Conservation (phyloP, 2,329 filamentous ascomycete genomes). For the Knoxdaviesia capensis region DNA sequence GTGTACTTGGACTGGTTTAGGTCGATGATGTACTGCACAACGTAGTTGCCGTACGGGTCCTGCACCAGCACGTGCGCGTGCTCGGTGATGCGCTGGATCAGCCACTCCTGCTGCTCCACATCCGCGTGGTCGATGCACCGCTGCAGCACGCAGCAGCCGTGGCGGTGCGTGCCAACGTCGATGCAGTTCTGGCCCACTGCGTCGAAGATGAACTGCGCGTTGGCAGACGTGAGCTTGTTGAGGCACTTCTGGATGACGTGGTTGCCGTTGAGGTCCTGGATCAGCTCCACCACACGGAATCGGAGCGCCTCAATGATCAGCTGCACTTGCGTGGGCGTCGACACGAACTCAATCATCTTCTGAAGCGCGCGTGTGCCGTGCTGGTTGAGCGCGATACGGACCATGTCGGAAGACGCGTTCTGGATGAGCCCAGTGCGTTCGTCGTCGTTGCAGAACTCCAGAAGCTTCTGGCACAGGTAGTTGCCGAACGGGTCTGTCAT, state of each 20-base stretch:
- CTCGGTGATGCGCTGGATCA: slow-evolving; percentile 72
- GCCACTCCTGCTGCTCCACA: slow-evolving; percentile 67
- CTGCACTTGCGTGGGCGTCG: slow-evolving; percentile 63
- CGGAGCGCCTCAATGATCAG: slow-evolving; percentile 74
- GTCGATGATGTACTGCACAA: slow-evolving; percentile 96
- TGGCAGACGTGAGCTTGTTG: slow-evolving; percentile 68
- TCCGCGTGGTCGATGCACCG: slow-evolving; percentile 95
- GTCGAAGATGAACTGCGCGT: slow-evolving; percentile 93
- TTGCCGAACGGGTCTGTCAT: slow-evolving; percentile 99
- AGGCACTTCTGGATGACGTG: slow-evolving; percentile 98
- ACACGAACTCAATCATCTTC: slow-evolving; percentile 98
- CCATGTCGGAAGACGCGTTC: slow-evolving; percentile 73
- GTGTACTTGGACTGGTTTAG: slow-evolving; percentile 76
- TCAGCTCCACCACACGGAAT: slow-evolving; percentile 74
- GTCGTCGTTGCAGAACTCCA: slow-evolving; percentile 87
- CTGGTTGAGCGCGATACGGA: slow-evolving; percentile 87
- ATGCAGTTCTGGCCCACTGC: slow-evolving; percentile 77
- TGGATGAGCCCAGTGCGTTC: slow-evolving; percentile 85
- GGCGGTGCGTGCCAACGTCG: slow-evolving; percentile 85
- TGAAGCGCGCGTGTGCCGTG: slow-evolving; percentile 91
- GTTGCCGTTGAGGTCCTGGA: slow-evolving; percentile 95
- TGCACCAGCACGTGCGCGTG: slow-evolving; percentile 82
- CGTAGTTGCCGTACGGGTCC: slow-evolving; percentile 96
- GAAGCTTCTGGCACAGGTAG: slow-evolving; percentile 94
- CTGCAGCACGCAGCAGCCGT: slow-evolving; percentile 94